These are phyloP conservation scores for Trichosporon sp. DNA, from an alignment of 1,284 basidiomycete species.

Conservation along the genomic window DNA sequence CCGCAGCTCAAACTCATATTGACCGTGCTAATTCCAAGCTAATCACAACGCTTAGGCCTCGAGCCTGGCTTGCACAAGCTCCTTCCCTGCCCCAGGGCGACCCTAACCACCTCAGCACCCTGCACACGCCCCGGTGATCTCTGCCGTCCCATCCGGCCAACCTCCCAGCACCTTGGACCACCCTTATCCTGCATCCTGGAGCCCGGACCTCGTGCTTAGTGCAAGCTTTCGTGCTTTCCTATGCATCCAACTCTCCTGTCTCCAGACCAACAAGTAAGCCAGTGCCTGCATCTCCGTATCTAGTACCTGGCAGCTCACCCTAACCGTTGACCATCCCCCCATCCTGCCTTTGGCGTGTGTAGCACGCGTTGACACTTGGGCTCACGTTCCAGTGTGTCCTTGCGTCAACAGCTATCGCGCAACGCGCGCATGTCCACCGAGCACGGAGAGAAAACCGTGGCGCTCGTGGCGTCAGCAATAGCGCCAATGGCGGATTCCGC, in stretches of 20 bases:
- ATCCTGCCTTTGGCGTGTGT: not conserved
- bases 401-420: not conserved
- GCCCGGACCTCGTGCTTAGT: not conserved
- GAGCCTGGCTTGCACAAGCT: not conserved
- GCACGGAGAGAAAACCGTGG: not conserved
- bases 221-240: not conserved
- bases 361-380: not conserved
- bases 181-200: not conserved
- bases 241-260: not conserved
- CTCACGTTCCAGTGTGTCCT: not conserved
- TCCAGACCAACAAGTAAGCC: not conserved
- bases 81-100: not conserved
- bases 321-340: not conserved
- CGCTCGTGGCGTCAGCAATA: not conserved
- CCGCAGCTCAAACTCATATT: constrained; percentile 10
- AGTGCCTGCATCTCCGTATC: not conserved
- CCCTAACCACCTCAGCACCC: not conserved
- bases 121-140: constrained; percentile 14
- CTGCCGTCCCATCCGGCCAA: not conserved
- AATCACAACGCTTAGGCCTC: not conserved
- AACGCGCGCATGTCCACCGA: no score
- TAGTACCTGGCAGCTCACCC: not conserved
- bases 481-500: not conserved
- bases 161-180: not conserved
- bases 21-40: constrained; percentile 3